Evolutionary conservation across 768 basidiomycete species (phyloP).

Genomic region (Lyophyllum atratum): DNA sequence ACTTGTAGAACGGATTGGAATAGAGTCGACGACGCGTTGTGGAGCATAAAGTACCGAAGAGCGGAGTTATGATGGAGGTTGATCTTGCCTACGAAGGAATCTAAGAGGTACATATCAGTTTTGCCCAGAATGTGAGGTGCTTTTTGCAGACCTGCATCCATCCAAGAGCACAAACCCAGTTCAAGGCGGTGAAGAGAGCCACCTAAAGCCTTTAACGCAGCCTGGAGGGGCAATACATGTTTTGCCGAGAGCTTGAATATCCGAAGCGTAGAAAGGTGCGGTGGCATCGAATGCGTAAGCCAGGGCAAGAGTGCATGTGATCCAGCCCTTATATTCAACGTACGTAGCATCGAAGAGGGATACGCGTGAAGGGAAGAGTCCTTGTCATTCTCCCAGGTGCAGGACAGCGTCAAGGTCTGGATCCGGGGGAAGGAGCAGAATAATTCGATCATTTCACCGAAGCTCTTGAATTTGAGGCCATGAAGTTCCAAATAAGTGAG

Average conservation of each 20-base stretch:
- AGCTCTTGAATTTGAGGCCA: background rate
- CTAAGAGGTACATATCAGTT: too few species aligned
- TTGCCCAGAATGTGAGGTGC: too few species aligned
- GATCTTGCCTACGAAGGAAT: too few species aligned
- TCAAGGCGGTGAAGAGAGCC: too few species aligned
- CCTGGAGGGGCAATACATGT: too few species aligned
- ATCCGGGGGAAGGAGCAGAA: background rate
- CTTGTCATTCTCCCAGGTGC: background rate
- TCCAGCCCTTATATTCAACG: constrained; percentile 3
- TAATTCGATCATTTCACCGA: background rate
- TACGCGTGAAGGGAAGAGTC: background rate
- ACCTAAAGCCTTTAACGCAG: background rate
- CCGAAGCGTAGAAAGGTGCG: constrained; percentile 1
- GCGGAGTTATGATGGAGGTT: too few species aligned
- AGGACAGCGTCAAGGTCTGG: constrained; percentile 2
- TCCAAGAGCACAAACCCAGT: too few species aligned
- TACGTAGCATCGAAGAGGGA: background rate
- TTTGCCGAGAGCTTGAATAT: background rate
- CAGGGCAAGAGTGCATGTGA: background rate
- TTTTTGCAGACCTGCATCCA: too few species aligned
- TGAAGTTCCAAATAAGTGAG: constrained; percentile 1
- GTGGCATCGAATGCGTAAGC: background rate
- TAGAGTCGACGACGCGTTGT: too few species aligned
- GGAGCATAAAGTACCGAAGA: too few species aligned
- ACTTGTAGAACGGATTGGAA: too few species aligned